Evolutionary conservation across 2,329 filamentous ascomycete genomes (phyloP).

Genomic region (Cercospora citrullina): DNA sequence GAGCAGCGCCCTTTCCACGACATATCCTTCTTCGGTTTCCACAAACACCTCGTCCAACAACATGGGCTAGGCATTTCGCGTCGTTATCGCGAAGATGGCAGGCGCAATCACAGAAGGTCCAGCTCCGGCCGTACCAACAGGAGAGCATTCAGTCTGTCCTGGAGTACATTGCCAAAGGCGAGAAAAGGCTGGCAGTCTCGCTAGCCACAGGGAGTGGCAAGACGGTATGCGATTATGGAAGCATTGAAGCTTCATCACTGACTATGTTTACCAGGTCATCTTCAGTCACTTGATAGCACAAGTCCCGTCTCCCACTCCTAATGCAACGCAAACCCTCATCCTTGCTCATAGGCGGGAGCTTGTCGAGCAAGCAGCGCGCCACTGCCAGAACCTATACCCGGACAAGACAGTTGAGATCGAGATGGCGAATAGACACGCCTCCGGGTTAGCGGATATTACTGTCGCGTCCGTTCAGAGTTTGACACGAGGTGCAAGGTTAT

Average conservation of each 20-base stretch:
- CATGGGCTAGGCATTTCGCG: conserved; percentile 5
- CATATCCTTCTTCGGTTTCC: background rate
- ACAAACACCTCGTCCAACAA: background rate
- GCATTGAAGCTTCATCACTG: background rate
- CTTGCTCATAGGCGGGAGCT: conserved; percentile 90
- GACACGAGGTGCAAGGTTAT: conserved; percentile 66
- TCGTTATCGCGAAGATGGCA: background rate
- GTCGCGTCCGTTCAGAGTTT: conserved; percentile 88
- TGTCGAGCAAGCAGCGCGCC: conserved; percentile 86
- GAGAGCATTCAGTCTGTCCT: conserved; percentile 83
- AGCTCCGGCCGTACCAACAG: conserved; percentile 79
- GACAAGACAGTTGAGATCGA: conserved; percentile 82
- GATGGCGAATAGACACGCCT: conserved; percentile 77
- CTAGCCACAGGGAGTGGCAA: conserved; percentile 86
- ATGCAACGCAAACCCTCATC: conserved; percentile 78
- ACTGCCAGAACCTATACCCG: conserved; percentile 81
- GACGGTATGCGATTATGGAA: conserved; percentile 57
- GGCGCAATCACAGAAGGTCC: conserved; percentile 6
- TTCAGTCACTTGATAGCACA: conserved; percentile 93
- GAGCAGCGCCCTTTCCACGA: background rate
- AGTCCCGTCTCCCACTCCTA: conserved; percentile 57
- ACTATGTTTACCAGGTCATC: conserved; percentile 65
- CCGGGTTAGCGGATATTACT: conserved; percentile 84
- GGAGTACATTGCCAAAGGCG: conserved; percentile 63
- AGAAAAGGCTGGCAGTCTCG: conserved; percentile 78